Base-by-base conservation (phyloP, 1,284 basidiomycete genomes). In the Cryptococcus sp. region DNA sequence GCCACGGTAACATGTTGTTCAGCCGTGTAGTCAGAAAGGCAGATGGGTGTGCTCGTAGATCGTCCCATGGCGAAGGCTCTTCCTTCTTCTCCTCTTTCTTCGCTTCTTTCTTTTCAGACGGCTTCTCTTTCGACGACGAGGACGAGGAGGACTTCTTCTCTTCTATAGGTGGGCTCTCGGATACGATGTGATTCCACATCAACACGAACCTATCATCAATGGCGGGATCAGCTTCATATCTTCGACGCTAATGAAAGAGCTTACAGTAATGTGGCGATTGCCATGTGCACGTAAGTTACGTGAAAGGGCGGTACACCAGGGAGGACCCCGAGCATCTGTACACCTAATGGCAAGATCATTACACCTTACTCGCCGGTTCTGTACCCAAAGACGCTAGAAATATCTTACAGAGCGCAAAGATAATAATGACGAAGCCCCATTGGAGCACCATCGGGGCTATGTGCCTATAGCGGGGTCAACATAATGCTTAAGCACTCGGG, bases 271-370 rank as follows among this genome's bases (percentile, higher is more conserved):
- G 63, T 61, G 1, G 69, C 68, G 19, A 68, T 59, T 3, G 70
- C 61, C 56, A 74, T 61, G 50, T 72, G 70, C 20, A 74, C 70
- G 43, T 69, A 74, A 5, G 72, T 74, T 41, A 74, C 55, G 34
- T 74, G 69, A 13, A 74, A 44, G 20, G 53, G 48, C 4, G 70
- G 65, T 1, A 70, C 69, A 2, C 70, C 72, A 19, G 69, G 72
- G 13, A 74, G 26, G 11, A 69, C 11, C 5, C 70, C 67, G 15
- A 61, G 52, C 67, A 72, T 69, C 44, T 71, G 66, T 3, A 60
- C 61, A 44, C 63, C 68, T 67, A 29, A 34, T 20, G 38, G 17
- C 19, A 7, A 6, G 13, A 43, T 4, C 13, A 13, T 43, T 43
- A 43, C 5, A 34, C 10, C 16, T 17, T 17, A 25, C 5, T 22